Conservation (phyloP, 2,329 filamentous ascomycete species). For the Sphaceloma murrayae region DNA sequence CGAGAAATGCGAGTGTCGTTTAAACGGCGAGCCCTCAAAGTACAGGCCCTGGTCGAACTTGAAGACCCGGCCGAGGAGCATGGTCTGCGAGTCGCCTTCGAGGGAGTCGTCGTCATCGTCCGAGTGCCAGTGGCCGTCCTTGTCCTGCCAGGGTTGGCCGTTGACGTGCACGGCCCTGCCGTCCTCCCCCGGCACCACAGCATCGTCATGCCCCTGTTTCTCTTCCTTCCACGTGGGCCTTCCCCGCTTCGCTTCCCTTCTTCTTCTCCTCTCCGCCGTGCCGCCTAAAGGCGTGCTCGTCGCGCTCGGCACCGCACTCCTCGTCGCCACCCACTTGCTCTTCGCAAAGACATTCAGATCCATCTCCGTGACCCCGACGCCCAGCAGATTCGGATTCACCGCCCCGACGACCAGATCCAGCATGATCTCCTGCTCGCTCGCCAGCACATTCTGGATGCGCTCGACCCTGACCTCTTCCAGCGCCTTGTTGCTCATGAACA, state of each 20-base stretch:
- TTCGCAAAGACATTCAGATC: conserved; percentile 93
- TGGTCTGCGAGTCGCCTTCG: conserved; percentile 61
- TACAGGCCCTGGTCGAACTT: conserved; percentile 78
- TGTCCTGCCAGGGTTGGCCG: conserved; percentile 18
- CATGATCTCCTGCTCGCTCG: conserved; percentile 91
- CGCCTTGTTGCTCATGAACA: conserved; percentile 85
- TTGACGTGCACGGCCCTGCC: background rate
- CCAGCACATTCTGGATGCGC: conserved; percentile 79
- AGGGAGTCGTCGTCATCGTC: conserved; percentile 45
- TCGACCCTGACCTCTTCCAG: conserved; percentile 68
- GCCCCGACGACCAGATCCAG: conserved; percentile 81
- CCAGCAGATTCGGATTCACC: conserved; percentile 85
- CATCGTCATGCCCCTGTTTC: no score
- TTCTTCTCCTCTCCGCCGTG: background rate
- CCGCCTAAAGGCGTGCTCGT: conserved; percentile 19
- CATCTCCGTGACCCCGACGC: conserved; percentile 74
- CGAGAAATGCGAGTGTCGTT: conserved; percentile 60
- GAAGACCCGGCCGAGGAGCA: conserved; percentile 82
- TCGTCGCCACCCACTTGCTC: conserved; percentile 68
- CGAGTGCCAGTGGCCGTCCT: conserved; percentile 19
- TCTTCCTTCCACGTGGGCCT: no score
- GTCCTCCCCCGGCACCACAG: no score
- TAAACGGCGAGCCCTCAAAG: conserved; percentile 84
- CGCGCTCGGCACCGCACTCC: background rate
- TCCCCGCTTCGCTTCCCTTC: background rate